Percentiles rank a stretch among this genome's conserved stretches.
These are phyloP conservation scores for Colletotrichum nymphaeae DNA, from an alignment of 2,329 filamentous ascomycete species.

Conservation along the genomic window DNA sequence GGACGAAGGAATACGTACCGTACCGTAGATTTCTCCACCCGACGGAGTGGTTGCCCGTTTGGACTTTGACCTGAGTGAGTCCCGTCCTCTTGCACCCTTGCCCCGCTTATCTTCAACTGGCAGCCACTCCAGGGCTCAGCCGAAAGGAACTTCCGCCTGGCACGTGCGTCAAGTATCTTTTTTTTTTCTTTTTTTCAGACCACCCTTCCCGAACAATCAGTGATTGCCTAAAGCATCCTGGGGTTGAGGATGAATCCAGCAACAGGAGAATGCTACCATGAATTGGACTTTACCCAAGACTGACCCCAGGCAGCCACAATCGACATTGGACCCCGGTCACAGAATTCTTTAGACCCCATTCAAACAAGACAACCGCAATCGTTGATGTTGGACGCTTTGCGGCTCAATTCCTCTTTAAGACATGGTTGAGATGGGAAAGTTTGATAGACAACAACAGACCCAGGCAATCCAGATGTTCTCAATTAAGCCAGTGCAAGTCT, in stretches of 20 bases:
- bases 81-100: not conserved
- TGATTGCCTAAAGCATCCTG: slow-evolving; percentile 26
- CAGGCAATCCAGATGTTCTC: not conserved
- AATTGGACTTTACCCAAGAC: not conserved
- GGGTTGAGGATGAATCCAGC: slow-evolving; percentile 8
- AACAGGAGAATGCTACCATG: not conserved
- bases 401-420: not conserved
- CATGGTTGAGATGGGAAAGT: not conserved
- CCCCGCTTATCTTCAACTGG: not conserved
- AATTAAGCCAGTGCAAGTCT: not conserved
- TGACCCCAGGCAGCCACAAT: slow-evolving; percentile 15
- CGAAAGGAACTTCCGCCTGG: not conserved
- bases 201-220: not conserved
- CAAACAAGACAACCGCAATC: slow-evolving; percentile 6
- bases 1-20: not conserved
- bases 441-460: not conserved
- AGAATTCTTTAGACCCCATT: not conserved
- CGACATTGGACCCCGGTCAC: not conserved
- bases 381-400: not conserved
- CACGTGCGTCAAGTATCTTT: not conserved
- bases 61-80: not conserved
- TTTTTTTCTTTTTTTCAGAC: not conserved
- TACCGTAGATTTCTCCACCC: not conserved
- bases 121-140: not conserved
- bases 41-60: slow-evolving; percentile 32